These are phyloP conservation scores for Brassica carinata DNA, from an alignment of 345 rosid genomes.

Conservation along the genomic window DNA sequence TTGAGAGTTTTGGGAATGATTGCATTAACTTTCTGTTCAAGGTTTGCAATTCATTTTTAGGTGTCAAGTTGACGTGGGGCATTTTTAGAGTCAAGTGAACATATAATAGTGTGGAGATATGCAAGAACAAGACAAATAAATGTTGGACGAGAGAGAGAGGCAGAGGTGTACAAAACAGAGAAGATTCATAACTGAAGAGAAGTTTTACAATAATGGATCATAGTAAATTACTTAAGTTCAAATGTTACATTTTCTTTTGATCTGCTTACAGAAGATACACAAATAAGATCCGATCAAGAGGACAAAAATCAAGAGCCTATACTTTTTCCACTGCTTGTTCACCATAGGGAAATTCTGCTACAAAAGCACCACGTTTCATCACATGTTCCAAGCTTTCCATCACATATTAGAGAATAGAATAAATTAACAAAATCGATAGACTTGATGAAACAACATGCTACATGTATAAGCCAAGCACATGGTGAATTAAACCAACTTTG, in stretches of 20 bases:
- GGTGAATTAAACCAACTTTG: too few species aligned
- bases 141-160: too few species aligned
- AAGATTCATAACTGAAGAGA: neutral
- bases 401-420: constrained; percentile 46
- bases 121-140: too few species aligned
- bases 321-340: too few species aligned
- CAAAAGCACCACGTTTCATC: constrained; percentile 83
- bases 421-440: neutral
- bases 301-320: neutral
- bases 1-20: too few species aligned
- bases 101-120: too few species aligned
- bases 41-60: too few species aligned
- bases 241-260: neutral
- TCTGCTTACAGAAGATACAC: neutral
- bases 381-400: constrained; percentile 99
- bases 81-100: too few species aligned
- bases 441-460: neutral
- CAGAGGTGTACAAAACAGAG: neutral
- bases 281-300: neutral
- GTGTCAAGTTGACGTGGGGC: too few species aligned
- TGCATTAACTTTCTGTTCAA: too few species aligned
- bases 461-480: too few species aligned
- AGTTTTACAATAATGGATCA: neutral
- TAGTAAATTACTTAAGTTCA: too few species aligned
- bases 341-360: constrained; percentile 53